phyloP scores from a whole-genome alignment of 345 rosid genomes.

The Dimocarpus longan region DNA sequence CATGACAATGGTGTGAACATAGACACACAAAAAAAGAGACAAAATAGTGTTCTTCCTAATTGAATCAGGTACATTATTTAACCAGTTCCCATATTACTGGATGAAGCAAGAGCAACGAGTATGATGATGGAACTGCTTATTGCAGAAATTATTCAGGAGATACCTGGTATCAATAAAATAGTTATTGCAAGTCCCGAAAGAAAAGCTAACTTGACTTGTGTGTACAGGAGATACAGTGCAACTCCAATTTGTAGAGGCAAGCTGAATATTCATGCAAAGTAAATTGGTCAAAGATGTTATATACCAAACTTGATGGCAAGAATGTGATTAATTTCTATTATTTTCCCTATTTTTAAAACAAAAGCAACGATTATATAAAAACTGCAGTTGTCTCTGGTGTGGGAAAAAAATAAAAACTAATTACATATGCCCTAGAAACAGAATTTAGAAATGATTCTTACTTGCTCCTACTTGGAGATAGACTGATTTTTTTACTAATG shows the following conservation, averaged over 20 bases:
- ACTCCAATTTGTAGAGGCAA: conserved; percentile 92
- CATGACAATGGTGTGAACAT: background rate
- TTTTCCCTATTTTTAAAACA: background rate
- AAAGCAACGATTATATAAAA: background rate
- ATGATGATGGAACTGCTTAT: conserved; percentile 9
- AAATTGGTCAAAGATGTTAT: background rate
- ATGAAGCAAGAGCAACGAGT: background rate
- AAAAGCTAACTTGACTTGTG: conserved; percentile 91
- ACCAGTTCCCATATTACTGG: background rate
- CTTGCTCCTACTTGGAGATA: background rate
- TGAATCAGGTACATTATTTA: background rate
- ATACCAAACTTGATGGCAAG: conserved; percentile 1
- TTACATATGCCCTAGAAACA: background rate
- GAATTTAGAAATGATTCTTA: background rate
- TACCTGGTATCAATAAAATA: conserved; percentile 83
- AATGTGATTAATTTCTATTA: background rate
- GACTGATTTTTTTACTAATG: background rate
- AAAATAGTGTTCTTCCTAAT: background rate
- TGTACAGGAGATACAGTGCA: conserved; percentile 80
- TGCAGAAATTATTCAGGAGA: conserved; percentile 3
- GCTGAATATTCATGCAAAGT: conserved; percentile 51
- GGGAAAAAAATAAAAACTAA: background rate
- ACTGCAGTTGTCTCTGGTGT: background rate
- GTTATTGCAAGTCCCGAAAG: conserved; percentile 82
- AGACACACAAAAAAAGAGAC: background rate